Base-by-base conservation (phyloP, 371 early-diverging fungal genomes). In the Scutellospora calospora region DNA sequence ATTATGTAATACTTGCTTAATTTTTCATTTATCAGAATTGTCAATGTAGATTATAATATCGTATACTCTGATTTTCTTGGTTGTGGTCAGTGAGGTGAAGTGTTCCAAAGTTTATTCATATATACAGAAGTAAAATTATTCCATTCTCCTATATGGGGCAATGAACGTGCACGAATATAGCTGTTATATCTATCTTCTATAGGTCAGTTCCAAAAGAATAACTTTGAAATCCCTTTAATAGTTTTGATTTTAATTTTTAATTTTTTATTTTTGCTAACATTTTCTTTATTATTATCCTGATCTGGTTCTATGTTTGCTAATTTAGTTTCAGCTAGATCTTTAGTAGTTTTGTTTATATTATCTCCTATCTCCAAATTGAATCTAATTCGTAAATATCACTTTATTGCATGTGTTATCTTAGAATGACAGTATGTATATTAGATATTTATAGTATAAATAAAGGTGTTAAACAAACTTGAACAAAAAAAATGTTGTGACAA, bases 201-300 rank as follows among this genome's bases (percentile, higher is more conserved):
- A 38, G 41, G 68, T 22, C 41, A 66, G 18, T 66, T 5, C 68
- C 25, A 66, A 38, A n/a, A 33, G 25, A 35, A 66, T 41, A 16
- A 0, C 5, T 66, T 66, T 33, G 41, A 66, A n/a, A 66, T 66
- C 3, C 25, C 68, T 66, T 33, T 33, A 0, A 66, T 66, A 5
- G 68, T 66, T 66, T 65, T 65, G 8, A 38, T 65, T 65, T 65
- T 66, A 38, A 20, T 18, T 41, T 66, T 66, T 38, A 27, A 27
- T 66, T 14, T n/a, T 38, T 33, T 6, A n/a, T n/a, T n/a, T n/a
- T n/a, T n/a, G n/a, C n/a, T n/a, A n/a, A n/a, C n/a, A 3, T 0
- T 63, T 63, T 63, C 63, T 29, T 33, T 3, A 29, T 63, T 31
- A 33, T 29, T 63, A 31, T 63, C 1, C 16, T 0, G 0, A 66